Evolutionary conservation across 108 stramenopile species (phyloP).

Genomic region (Skeletonema marinoi): DNA sequence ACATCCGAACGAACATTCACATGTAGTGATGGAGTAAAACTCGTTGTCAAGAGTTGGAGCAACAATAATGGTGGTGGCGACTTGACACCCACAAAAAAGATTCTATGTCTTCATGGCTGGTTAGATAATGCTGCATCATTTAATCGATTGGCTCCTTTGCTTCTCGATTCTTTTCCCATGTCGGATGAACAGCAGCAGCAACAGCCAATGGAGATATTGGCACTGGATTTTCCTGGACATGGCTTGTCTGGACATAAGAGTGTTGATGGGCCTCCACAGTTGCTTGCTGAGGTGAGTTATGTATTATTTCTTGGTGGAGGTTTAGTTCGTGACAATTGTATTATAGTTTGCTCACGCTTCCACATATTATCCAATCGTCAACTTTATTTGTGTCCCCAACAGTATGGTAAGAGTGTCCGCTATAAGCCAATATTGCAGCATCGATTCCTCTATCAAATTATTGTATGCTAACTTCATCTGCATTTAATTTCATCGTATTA

Average conservation of each 20-base stretch:
- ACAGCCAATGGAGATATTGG: slow-evolving; percentile 48
- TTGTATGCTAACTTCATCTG: too few species aligned
- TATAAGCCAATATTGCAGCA: too few species aligned
- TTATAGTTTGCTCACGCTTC: too few species aligned
- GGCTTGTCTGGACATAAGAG: slow-evolving; percentile 55
- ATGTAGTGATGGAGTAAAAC: slow-evolving; percentile 42
- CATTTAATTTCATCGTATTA: too few species aligned
- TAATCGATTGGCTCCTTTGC: slow-evolving; percentile 59
- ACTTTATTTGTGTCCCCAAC: too few species aligned
- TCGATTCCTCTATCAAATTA: neutral
- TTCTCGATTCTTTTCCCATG: slow-evolving; percentile 32
- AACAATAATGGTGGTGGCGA: slow-evolving; percentile 18
- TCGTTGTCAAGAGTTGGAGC: slow-evolving; percentile 29
- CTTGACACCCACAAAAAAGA: slow-evolving; percentile 41
- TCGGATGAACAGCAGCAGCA: neutral
- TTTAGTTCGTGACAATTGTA: too few species aligned
- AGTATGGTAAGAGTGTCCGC: too few species aligned
- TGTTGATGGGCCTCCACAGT: slow-evolving; percentile 44
- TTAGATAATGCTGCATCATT: slow-evolving; percentile 82
- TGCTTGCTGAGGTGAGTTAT: slow-evolving; percentile 52
- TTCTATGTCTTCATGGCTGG: slow-evolving; percentile 81
- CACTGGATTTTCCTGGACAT: slow-evolving; percentile 72
- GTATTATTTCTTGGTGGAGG: too few species aligned
- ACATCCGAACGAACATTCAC: slow-evolving; percentile 27
- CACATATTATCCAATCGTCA: neutral